Evolutionary conservation across 1,139 yeast genomes (phyloP).

Genomic region (Yamadazyma spencermartinsiae): DNA sequence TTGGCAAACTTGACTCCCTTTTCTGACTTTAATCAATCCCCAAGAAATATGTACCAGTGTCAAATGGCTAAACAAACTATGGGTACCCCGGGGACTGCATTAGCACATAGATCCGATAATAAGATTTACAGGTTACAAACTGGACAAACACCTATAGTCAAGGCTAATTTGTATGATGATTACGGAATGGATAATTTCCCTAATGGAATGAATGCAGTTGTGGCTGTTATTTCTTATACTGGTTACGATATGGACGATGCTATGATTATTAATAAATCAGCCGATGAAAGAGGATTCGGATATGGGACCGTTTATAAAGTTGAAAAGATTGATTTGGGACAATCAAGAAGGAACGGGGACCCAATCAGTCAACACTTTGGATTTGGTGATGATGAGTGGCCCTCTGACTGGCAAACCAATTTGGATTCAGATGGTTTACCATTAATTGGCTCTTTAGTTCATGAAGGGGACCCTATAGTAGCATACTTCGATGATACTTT

Average conservation of each 20-base stretch:
- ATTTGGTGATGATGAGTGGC: slow-evolving; percentile 91
- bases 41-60: slow-evolving; percentile 99
- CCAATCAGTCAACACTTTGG: slow-evolving; percentile 95
- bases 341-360: slow-evolving; percentile 85
- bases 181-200: slow-evolving; percentile 99
- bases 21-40: slow-evolving; percentile 97
- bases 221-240: slow-evolving; percentile 96
- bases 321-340: slow-evolving; percentile 81
- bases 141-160: slow-evolving; percentile 97
- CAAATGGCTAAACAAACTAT: slow-evolving; percentile 99
- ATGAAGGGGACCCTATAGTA: slow-evolving; percentile 94
- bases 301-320: slow-evolving; percentile 96
- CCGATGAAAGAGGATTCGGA: slow-evolving; percentile 97
- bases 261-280: slow-evolving; percentile 95
- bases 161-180: slow-evolving; percentile 89
- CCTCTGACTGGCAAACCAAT: slow-evolving; percentile 82
- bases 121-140: slow-evolving; percentile 88
- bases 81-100: slow-evolving; percentile 99
- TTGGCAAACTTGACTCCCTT: slow-evolving; percentile 96
- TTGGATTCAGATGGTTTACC: slow-evolving; percentile 95
- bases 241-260: slow-evolving; percentile 99
- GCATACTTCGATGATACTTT: slow-evolving; percentile 90
- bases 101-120: slow-evolving; percentile 90
- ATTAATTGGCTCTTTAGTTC: slow-evolving; percentile 78
- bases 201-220: slow-evolving; percentile 97